phyloP scores from a whole-genome alignment of 352 stramenopile genomes.

The Phytopythium montanum region DNA sequence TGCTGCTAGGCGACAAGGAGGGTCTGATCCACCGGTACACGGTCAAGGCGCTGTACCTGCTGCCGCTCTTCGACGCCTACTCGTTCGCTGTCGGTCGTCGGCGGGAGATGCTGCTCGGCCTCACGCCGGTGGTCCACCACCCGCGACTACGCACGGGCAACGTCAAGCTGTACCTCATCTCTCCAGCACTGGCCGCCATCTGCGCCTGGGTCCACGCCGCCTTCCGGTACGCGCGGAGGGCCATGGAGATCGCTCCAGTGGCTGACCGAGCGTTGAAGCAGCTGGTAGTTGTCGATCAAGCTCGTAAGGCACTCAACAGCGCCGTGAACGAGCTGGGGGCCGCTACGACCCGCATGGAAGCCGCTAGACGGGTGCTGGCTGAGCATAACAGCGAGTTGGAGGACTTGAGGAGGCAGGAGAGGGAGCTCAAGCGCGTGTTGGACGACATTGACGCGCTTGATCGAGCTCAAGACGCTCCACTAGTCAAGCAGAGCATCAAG shows the following conservation, averaged over 20 bases:
- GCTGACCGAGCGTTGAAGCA: conserved; percentile 53
- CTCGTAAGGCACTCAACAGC: conserved; percentile 26
- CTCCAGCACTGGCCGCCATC: conserved; percentile 52
- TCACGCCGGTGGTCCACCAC: conserved; percentile 75
- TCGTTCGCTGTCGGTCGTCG: conserved; percentile 72
- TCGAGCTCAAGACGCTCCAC: conserved; percentile 42
- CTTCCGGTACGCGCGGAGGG: conserved; percentile 64
- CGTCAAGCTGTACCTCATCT: conserved; percentile 52
- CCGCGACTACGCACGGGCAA: conserved; percentile 64
- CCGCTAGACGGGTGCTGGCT: conserved; percentile 6
- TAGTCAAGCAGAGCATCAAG: conserved; percentile 58
- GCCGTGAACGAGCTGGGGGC: conserved; percentile 12
- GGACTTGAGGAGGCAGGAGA: conserved; percentile 12
- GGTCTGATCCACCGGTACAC: conserved; percentile 74
- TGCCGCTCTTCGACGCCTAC: conserved; percentile 80
- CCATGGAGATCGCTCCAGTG: conserved; percentile 61
- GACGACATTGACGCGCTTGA: conserved; percentile 66
- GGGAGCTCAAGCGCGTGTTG: conserved; percentile 47
- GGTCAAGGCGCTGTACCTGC: conserved; percentile 73
- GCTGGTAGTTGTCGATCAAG: conserved; percentile 47
- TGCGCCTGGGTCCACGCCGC: conserved; percentile 72
- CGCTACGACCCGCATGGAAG: conserved; percentile 12
- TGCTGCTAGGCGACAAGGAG: conserved; percentile 73
- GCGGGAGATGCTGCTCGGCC: conserved; percentile 44
- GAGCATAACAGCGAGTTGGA: conserved; percentile 6